A percentile compares a stretch with the other conserved stretches of the same genome.
phyloP scores from a whole-genome alignment of 305 asterid species.

The Fraxinus angustifolia region DNA sequence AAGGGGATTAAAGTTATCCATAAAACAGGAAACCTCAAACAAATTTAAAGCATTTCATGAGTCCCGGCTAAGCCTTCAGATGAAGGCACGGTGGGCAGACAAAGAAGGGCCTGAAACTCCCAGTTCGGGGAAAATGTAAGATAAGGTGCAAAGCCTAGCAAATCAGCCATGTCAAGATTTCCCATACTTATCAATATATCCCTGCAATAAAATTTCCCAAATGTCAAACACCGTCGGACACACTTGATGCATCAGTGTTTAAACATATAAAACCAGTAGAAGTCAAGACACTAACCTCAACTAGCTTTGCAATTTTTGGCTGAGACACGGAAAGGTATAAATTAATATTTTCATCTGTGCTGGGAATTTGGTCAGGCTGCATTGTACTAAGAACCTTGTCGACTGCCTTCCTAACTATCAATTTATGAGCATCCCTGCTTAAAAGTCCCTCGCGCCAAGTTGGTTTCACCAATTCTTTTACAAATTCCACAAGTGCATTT shows the following conservation, averaged over 20 bases:
- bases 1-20: conserved; percentile 24
- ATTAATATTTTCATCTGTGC: conserved; percentile 47
- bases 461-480: conserved; percentile 81
- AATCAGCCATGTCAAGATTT: conserved; percentile 39
- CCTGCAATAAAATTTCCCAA: conserved; percentile 63
- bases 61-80: conserved; percentile 13
- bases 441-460: conserved; percentile 73
- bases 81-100: conserved; percentile 12
- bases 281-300: conserved; percentile 66
- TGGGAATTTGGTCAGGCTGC: conserved; percentile 66
- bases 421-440: conserved; percentile 81
- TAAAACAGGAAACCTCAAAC: conserved; percentile 18
- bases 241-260: conserved; percentile 18
- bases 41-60: conserved; percentile 23
- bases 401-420: conserved; percentile 68
- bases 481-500: conserved; percentile 63
- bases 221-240: conserved; percentile 26
- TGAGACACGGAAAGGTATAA: conserved; percentile 53
- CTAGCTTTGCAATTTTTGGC: conserved; percentile 68
- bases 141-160: conserved; percentile 21
- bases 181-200: conserved; percentile 64
- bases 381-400: conserved; percentile 69
- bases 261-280: conserved; percentile 12
- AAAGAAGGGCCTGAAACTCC: conserved; percentile 31
- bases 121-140: conserved; percentile 19